phyloP scores from a whole-genome alignment of 1,139 yeast genomes.

The Pichia inconspicua region DNA sequence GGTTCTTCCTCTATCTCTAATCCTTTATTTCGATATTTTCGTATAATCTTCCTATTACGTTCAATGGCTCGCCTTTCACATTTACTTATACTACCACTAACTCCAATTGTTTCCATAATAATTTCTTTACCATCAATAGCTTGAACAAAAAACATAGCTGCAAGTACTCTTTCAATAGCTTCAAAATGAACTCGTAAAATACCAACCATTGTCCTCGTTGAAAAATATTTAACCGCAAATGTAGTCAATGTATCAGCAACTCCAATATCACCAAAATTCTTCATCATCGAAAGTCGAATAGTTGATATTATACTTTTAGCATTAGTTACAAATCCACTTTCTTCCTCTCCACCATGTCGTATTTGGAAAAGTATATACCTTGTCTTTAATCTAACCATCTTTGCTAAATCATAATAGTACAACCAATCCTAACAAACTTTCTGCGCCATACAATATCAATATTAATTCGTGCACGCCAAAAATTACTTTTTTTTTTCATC shows the following conservation, averaged over 20 bases:
- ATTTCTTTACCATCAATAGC: constrained; percentile 45
- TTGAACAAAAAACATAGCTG: constrained; percentile 61
- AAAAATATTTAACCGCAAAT: constrained; percentile 58
- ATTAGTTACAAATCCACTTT: neutral
- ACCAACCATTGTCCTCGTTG: constrained; percentile 76
- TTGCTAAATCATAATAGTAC: too few species aligned
- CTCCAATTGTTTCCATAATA: constrained; percentile 55
- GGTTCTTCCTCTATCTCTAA: neutral
- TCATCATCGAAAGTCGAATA: constrained; percentile 40
- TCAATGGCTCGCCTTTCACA: constrained; percentile 60
- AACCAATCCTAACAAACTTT: neutral
- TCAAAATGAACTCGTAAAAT: constrained; percentile 71
- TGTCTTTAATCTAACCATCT: constrained; percentile 83
- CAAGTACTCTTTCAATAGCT: constrained; percentile 54
- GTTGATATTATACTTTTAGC: constrained; percentile 9
- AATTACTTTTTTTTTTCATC: neutral
- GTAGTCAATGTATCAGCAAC: constrained; percentile 52
- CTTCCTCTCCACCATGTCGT: constrained; percentile 45
- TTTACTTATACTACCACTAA: constrained; percentile 85
- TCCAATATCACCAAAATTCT: constrained; percentile 73
- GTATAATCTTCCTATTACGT: constrained; percentile 4
- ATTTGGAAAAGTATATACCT: constrained; percentile 78
- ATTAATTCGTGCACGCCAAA: neutral
- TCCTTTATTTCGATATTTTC: neutral
- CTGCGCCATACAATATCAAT: neutral